phyloP scores from a whole-genome alignment of 2,329 filamentous ascomycete genomes.

The Lomentospora prolificans region DNA sequence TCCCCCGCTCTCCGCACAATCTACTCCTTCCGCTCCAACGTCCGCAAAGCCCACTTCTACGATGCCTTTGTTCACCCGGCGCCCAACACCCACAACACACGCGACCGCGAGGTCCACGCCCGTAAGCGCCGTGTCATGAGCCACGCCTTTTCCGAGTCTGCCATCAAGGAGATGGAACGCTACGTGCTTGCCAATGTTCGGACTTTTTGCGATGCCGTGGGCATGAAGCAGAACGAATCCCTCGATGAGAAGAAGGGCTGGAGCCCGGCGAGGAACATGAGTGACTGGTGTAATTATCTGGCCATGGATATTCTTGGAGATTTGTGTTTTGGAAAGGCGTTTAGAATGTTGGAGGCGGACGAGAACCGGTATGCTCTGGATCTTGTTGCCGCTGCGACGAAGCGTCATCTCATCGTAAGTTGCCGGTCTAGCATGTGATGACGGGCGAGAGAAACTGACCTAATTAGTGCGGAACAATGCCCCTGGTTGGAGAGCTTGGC shows the following conservation, averaged over 20 bases:
- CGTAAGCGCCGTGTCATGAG: constrained; percentile 62
- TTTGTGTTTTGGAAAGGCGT: constrained; percentile 51
- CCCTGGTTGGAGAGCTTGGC: constrained; percentile 54
- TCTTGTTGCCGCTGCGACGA: constrained; percentile 57
- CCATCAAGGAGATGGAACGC: constrained; percentile 58
- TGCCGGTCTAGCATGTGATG: neutral
- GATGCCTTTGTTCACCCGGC: constrained; percentile 62
- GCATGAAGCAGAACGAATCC: constrained; percentile 21
- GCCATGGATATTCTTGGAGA: constrained; percentile 55
- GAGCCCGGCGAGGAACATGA: constrained; percentile 51
- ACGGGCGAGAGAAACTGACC: neutral
- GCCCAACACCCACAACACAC: constrained; percentile 63
- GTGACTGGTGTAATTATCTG: constrained; percentile 51
- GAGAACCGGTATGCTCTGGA: constrained; percentile 58
- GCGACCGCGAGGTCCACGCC: constrained; percentile 58
- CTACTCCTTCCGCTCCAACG: constrained; percentile 53
- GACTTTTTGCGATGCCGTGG: constrained; percentile 54
- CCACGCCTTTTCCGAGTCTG: constrained; percentile 60
- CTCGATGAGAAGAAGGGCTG: constrained; percentile 40
- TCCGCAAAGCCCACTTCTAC: constrained; percentile 63
- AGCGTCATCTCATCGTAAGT: constrained; percentile 58
- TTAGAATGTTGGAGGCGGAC: constrained; percentile 48
- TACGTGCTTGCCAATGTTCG: constrained; percentile 57
- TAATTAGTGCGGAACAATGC: constrained; percentile 59
- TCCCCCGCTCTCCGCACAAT: constrained; percentile 56